Conservation (phyloP, 768 basidiomycete species). For the Gyrodon lividus region DNA sequence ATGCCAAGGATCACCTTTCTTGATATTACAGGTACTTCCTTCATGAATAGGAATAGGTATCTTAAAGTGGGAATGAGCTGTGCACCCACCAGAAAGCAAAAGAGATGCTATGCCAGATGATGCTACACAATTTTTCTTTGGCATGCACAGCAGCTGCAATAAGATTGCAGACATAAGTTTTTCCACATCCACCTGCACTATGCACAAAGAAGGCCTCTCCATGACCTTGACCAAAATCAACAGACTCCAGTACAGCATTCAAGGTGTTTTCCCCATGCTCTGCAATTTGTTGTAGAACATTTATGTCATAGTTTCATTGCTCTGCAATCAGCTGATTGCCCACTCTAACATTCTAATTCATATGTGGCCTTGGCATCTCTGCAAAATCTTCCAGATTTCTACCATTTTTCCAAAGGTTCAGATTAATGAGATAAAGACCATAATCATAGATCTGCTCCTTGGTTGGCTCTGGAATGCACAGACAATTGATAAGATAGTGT, state of each 20-base stretch:
- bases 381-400: slow-evolving; percentile 11
- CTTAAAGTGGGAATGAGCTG: slow-evolving; percentile 47
- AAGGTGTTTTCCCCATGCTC: slow-evolving; percentile 12
- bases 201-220: slow-evolving; percentile 36
- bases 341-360: slow-evolving; percentile 15
- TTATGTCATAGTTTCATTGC: slow-evolving; percentile 1
- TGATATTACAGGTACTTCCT: slow-evolving; percentile 32
- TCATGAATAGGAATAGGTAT: slow-evolving; percentile 40
- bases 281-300: slow-evolving; percentile 7
- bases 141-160: slow-evolving; percentile 27
- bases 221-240: slow-evolving; percentile 13
- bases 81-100: slow-evolving; percentile 42
- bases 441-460: too few relatives aligned
- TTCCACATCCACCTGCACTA: slow-evolving; percentile 44
- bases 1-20: slow-evolving; percentile 31
- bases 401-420: slow-evolving; percentile 14
- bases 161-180: slow-evolving; percentile 43
- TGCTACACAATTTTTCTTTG: slow-evolving; percentile 38
- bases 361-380: slow-evolving; percentile 14
- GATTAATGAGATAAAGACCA: slow-evolving; percentile 40
- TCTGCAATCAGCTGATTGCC: slow-evolving; percentile 12
- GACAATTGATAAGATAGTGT: slow-evolving; percentile 11
- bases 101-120: slow-evolving; percentile 50
- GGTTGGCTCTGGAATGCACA: slow-evolving; percentile 19
- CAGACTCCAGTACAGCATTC: slow-evolving; percentile 32